Evolutionary conservation across 2,329 filamentous ascomycete genomes (phyloP).

Genomic region (Penicillium palitans): DNA sequence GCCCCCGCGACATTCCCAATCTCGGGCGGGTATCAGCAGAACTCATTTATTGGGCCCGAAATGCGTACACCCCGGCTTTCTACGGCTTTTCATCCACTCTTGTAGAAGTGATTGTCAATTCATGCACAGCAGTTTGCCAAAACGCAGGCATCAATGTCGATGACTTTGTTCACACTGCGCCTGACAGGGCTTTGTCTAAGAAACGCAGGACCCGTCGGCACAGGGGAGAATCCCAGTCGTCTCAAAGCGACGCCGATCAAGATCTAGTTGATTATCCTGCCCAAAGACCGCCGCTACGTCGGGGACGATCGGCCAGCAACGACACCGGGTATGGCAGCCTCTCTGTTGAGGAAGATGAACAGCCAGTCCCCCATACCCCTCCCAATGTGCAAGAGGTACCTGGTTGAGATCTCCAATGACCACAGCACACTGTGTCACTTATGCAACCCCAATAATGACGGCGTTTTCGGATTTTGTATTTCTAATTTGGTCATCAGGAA

Average conservation of each 20-base stretch:
- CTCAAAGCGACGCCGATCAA: constrained; percentile 24
- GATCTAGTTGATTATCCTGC: constrained; percentile 7
- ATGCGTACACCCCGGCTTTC: constrained; percentile 47
- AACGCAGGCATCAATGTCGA: constrained; percentile 38
- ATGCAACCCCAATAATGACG: constrained; percentile 6
- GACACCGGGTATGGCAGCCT: constrained; percentile 45
- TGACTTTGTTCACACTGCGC: constrained; percentile 30
- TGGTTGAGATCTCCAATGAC: constrained; percentile 1
- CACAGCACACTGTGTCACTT: neutral
- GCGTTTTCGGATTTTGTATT: constrained; percentile 17
- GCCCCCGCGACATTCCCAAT: constrained; percentile 32
- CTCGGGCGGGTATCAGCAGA: constrained; percentile 42
- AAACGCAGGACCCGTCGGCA: constrained; percentile 25
- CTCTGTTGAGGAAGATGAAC: constrained; percentile 24
- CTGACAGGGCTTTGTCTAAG: constrained; percentile 25
- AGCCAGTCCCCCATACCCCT: constrained; percentile 6
- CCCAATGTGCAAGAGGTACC: constrained; percentile 12
- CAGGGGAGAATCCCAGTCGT: constrained; percentile 15
- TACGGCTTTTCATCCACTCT: constrained; percentile 43
- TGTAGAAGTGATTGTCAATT: constrained; percentile 41
- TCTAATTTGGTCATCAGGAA: neutral
- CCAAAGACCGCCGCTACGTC: constrained; percentile 14
- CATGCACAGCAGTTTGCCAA: constrained; percentile 39
- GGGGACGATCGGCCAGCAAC: constrained; percentile 38
- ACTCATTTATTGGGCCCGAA: constrained; percentile 47